phyloP scores from a whole-genome alignment of 2,329 filamentous ascomycete species.

The Xylariaceae sp. region DNA sequence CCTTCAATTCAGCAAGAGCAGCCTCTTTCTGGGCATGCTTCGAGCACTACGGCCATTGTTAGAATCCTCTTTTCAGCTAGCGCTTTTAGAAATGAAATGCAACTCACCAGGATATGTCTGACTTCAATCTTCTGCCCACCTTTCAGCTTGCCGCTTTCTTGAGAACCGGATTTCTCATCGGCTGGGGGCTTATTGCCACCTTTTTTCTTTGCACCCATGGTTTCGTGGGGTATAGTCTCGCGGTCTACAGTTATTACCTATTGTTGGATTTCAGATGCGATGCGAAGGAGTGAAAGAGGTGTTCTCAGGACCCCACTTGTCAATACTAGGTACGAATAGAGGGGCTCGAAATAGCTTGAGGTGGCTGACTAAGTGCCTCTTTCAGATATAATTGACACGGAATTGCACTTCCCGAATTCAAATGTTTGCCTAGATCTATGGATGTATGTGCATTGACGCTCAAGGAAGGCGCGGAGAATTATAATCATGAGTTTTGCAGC shows the following conservation, averaged over 20 bases:
- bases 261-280: not conserved
- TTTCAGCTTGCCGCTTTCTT: constrained; percentile 17
- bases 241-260: not conserved
- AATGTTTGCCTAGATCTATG: too few relatives aligned
- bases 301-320: not conserved
- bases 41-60: constrained; percentile 50
- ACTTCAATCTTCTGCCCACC: constrained; percentile 18
- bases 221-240: not conserved
- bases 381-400: too few relatives aligned
- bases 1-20: constrained; percentile 63
- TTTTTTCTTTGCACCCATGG: constrained; percentile 27
- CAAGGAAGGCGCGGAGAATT: too few relatives aligned
- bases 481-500: too few relatives aligned
- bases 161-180: constrained; percentile 14
- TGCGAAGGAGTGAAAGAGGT: not conserved
- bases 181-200: constrained; percentile 19
- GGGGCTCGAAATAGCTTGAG: not conserved
- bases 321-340: not conserved
- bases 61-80: not conserved
- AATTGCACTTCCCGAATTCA: too few relatives aligned
- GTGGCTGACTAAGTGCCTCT: too few relatives aligned
- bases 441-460: too few relatives aligned
- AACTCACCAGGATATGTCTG: constrained; percentile 19
- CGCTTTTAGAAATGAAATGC: not conserved
- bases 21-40: constrained; percentile 78